Evolutionary conservation across 768 basidiomycete species (phyloP).

Genomic region (Sporobolomyces phaffii): DNA sequence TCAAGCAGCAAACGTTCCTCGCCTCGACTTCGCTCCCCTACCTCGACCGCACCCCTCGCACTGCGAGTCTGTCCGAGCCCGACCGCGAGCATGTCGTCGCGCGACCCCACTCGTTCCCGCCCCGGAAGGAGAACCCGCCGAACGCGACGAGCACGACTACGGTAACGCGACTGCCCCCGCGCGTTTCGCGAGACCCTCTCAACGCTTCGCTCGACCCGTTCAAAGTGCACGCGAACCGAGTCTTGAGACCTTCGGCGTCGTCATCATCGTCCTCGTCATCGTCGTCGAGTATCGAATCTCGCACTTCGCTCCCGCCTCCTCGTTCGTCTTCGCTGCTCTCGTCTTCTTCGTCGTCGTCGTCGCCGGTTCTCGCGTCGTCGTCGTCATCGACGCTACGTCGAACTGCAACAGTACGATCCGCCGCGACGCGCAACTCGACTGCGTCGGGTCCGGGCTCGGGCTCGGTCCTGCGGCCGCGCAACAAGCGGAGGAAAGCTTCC

Average conservation of each 20-base stretch:
- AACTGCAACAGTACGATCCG: conserved; percentile 14
- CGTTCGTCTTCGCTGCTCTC: not conserved
- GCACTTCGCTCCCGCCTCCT: not conserved
- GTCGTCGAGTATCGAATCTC: not conserved
- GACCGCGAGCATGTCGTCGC: conserved; percentile 32
- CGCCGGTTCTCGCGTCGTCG: not conserved
- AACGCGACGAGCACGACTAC: not conserved
- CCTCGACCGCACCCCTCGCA: conserved; percentile 6
- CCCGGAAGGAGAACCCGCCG: not conserved
- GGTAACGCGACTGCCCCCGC: not conserved
- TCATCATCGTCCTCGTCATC: too few species aligned
- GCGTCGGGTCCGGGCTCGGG: too few species aligned
- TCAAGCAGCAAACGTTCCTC: not conserved
- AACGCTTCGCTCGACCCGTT: not conserved
- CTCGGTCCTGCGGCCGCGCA: too few species aligned
- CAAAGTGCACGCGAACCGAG: conserved; percentile 12
- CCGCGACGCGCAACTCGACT: not conserved
- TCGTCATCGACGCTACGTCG: not conserved
- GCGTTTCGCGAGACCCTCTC: not conserved
- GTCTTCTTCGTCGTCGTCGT: not conserved
- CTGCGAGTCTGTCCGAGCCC: not conserved
- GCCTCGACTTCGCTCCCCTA: conserved; percentile 1
- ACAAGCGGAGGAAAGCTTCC: conserved; percentile 1
- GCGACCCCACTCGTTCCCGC: conserved; percentile 18
- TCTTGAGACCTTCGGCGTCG: conserved; percentile 3